Percentiles rank a stretch among this genome's conserved stretches.
Evolutionary conservation across 331 rosid species (phyloP).

Genomic region (Malus hybrid): DNA sequence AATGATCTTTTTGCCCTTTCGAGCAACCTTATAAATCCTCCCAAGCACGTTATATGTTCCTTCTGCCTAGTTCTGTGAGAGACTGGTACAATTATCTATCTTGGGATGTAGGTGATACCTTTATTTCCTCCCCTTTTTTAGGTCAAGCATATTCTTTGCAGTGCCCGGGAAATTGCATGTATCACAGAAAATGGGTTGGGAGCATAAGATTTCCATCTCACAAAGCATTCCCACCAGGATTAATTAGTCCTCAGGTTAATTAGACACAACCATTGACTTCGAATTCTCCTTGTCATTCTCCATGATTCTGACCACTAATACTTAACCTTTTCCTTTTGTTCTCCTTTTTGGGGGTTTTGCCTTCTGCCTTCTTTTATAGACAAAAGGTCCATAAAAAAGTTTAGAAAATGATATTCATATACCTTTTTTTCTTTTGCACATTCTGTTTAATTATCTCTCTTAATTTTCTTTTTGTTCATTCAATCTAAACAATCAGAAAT

Average conservation of each 20-base stretch:
- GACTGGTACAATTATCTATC: constrained; percentile 5
- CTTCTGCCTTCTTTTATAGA: background rate
- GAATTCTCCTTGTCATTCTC: background rate
- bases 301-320: background rate
- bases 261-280: background rate
- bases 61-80: background rate
- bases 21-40: background rate
- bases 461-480: no score
- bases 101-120: constrained; percentile 27
- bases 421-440: background rate
- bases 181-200: background rate
- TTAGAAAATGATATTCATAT: no score
- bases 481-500: no score
- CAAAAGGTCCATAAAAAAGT: background rate
- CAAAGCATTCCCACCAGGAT: background rate
- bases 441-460: no score
- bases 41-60: background rate
- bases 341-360: background rate
- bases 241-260: background rate
- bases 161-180: background rate
- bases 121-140: constrained; percentile 1
- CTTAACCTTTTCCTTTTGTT: no score
- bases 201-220: background rate
- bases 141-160: constrained; percentile 31
- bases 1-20: no score